Percentiles rank a stretch among this genome's conserved stretches.
These are phyloP conservation scores for Trichosporon coremiiforme DNA, from an alignment of 1,284 basidiomycete genomes.

Conservation along the genomic window DNA sequence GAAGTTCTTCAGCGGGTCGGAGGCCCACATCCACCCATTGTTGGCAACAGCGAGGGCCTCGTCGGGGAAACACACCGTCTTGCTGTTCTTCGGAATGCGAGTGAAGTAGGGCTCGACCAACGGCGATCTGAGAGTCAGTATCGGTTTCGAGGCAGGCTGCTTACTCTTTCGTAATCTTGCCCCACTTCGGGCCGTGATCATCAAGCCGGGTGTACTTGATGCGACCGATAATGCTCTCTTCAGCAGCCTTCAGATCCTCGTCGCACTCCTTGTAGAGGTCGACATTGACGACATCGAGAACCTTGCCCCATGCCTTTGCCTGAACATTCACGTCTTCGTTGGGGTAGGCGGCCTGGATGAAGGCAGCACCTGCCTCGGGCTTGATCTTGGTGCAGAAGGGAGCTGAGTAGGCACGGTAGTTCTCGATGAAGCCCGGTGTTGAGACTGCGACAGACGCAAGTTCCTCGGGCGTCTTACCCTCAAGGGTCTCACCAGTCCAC, in stretches of 20 bases:
- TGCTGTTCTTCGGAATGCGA: conserved; percentile 64
- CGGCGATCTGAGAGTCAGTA: conserved; percentile 63
- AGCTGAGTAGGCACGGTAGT: conserved; percentile 64
- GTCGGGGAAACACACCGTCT: conserved; percentile 66
- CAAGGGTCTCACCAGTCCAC: conserved; percentile 51
- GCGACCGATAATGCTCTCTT: conserved; percentile 73
- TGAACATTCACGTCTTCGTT: conserved; percentile 59
- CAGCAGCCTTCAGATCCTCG: conserved; percentile 72
- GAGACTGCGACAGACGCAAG: conserved; percentile 67
- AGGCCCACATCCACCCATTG: conserved; percentile 99
- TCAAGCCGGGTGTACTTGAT: conserved; percentile 80
- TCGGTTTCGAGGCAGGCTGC: conserved; percentile 39
- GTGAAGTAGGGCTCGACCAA: conserved; percentile 90
- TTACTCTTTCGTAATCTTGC: conserved; percentile 73
- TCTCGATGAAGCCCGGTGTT: conserved; percentile 62
- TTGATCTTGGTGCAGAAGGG: conserved; percentile 71
- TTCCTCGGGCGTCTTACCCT: conserved; percentile 64
- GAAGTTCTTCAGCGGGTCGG: conserved; percentile 92
- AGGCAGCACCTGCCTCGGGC: conserved; percentile 70
- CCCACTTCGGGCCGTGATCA: conserved; percentile 77
- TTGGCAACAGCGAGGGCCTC: conserved; percentile 81
- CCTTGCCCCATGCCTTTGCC: conserved; percentile 69
- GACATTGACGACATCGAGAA: conserved; percentile 84
- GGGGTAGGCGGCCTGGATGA: conserved; percentile 61
- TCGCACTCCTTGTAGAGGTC: conserved; percentile 82